Base-by-base conservation (phyloP, 495 filamentous ascomycete genomes). In the Podospora comata region DNA sequence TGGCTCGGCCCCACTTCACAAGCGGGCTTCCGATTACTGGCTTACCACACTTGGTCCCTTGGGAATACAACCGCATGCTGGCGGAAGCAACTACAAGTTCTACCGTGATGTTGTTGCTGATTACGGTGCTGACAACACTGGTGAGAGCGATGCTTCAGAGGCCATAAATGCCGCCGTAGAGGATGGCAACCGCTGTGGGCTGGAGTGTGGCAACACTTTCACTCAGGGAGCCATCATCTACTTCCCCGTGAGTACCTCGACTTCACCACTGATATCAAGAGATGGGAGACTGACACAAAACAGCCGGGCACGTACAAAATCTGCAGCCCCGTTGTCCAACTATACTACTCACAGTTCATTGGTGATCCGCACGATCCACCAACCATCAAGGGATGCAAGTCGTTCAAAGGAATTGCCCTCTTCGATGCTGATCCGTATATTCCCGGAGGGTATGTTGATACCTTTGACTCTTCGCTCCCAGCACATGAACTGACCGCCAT, bases 341-440 rank as follows among this genome's bases (percentile, higher is more conserved):
- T 84, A 67, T 93, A 92, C 77, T 89, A 90, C 73, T 90, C 89
- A 15, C 90, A 93, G 71, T 81, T 93, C 53, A 82, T 92, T 2
- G 90, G 90, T 64, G 91, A 97, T 79, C 79, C 82, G 57, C 76
- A 81, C 54, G 80, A 85, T 65, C 67, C 87, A 7, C 93, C 93
- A 0, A 59, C 87, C 1, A 82, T 97, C 76, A 90, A 91, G 79
- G 92, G 88, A 1, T 76, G 85, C 4, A 68, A 87, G 1, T 76
- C 76, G 68, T 97, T 96, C 73, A 55, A 79, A 3, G 93, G 93
- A 63, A 92, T 96, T 73, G 93, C 87, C 20, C 82, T 97, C 19
- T 90, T 97, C 70, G 91, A 94, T 71, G 82, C 90, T 7, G 90
- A 97, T 70, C 91, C 91, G 0, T 97, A 97, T 74, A 76, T 78